Evolutionary conservation across 768 basidiomycete genomes (phyloP).

Genomic region (Amanita fuliginea): DNA sequence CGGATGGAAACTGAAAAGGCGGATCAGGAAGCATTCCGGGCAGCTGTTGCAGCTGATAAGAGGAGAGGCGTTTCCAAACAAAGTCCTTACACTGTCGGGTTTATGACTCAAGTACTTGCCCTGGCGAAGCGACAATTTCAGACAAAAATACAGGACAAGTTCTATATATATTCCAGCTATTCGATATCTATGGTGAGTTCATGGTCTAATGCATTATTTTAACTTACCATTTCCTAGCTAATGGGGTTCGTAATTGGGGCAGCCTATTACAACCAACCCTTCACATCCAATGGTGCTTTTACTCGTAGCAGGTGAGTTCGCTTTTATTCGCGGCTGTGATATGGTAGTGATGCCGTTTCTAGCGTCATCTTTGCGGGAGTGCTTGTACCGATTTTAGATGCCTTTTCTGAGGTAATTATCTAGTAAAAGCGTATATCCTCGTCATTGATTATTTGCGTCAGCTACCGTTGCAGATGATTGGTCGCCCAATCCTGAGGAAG

Average conservation of each 20-base stretch:
- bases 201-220: no score
- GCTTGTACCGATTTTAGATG: constrained; percentile 58
- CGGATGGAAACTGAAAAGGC: constrained; percentile 47
- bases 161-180: constrained; percentile 67
- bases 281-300: constrained; percentile 73
- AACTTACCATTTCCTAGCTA: constrained; percentile 19
- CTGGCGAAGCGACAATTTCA: constrained; percentile 67
- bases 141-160: constrained; percentile 62
- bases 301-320: constrained; percentile 55
- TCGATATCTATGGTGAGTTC: constrained; percentile 42
- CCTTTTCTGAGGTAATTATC: constrained; percentile 52
- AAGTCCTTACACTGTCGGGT: constrained; percentile 78
- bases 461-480: constrained; percentile 71
- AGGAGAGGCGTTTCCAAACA: constrained; percentile 65
- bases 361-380: constrained; percentile 64
- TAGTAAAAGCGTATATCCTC: constrained; percentile 3
- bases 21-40: constrained; percentile 70
- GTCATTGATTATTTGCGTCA: constrained; percentile 22
- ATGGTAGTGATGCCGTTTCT: not conserved
- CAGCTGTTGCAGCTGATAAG: constrained; percentile 68
- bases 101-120: constrained; percentile 60
- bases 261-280: constrained; percentile 63
- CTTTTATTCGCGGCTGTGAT: not conserved
- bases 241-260: constrained; percentile 59
- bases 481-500: constrained; percentile 65